Percentiles rank a stretch among this genome's conserved stretches.
These are phyloP conservation scores for Trichosporon asahii DNA, from an alignment of 1,284 basidiomycete genomes.

Conservation along the genomic window DNA sequence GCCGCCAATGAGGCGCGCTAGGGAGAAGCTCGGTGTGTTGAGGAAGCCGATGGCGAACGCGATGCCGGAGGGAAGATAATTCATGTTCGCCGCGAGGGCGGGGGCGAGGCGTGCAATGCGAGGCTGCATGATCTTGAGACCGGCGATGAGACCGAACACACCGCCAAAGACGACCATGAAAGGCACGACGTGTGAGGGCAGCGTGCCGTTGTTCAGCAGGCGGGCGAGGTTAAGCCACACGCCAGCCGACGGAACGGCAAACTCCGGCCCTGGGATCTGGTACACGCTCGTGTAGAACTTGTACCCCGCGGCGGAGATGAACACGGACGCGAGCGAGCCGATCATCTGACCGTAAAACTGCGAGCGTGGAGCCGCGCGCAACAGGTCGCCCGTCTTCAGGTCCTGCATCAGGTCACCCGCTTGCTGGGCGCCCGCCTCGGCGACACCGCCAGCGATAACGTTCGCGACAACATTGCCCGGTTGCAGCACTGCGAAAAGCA, in stretches of 20 bases:
- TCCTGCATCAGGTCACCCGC: conserved; percentile 99
- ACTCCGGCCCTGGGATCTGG: conserved; percentile 70
- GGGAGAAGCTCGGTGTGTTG: conserved; percentile 91
- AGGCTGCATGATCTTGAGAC: conserved; percentile 2
- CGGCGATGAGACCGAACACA: conserved; percentile 65
- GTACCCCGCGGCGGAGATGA: conserved; percentile 84
- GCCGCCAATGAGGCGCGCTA: conserved; percentile 86
- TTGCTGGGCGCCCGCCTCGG: conserved; percentile 94
- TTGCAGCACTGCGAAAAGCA: conserved; percentile 89
- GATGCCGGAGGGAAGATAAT: conserved; percentile 82
- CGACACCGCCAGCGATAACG: conserved; percentile 91
- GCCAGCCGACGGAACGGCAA: conserved; percentile 89
- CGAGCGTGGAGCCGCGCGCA: conserved; percentile 78
- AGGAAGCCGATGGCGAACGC: conserved; percentile 78
- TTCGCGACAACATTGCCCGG: conserved; percentile 93
- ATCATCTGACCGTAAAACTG: conserved; percentile 87
- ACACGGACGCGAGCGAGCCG: conserved; percentile 78
- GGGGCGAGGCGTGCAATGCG: conserved; percentile 6
- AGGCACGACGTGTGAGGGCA: conserved; percentile 69
- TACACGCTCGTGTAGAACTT: conserved; percentile 84
- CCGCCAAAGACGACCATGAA: conserved; percentile 79
- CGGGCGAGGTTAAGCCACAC: conserved; percentile 78
- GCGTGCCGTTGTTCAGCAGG: conserved; percentile 71
- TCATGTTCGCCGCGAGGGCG: conserved; percentile 52
- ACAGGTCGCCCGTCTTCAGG: conserved; percentile 88